A percentile compares a stretch with the other conserved stretches of the same genome.
phyloP scores from a whole-genome alignment of 2,329 filamentous ascomycete genomes.

The Aspergillus transmontanensis region DNA sequence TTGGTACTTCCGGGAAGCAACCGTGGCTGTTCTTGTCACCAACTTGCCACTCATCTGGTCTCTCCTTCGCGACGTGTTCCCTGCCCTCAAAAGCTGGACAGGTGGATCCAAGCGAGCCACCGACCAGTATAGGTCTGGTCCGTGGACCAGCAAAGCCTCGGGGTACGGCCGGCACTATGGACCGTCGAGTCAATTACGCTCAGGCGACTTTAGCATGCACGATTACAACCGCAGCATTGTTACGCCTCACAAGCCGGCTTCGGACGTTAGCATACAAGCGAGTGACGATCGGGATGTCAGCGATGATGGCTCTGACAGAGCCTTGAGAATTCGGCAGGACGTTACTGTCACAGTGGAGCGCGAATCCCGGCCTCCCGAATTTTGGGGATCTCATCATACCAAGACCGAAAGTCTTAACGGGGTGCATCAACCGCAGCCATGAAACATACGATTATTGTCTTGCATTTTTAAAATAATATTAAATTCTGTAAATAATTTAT shows the following conservation, averaged over 20 bases:
- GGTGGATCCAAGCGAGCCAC: constrained; percentile 38
- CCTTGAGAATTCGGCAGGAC: constrained; percentile 42
- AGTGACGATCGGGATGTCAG: constrained; percentile 35
- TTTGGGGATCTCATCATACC: constrained; percentile 9
- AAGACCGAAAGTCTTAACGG: not conserved
- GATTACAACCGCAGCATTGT: constrained; percentile 31
- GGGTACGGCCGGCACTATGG: constrained; percentile 29
- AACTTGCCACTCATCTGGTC: constrained; percentile 57
- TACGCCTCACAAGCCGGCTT: constrained; percentile 31
- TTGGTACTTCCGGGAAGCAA: constrained; percentile 52
- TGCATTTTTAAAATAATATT: not conserved
- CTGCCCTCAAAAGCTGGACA: constrained; percentile 43
- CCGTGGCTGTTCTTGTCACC: constrained; percentile 51
- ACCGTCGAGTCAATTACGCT: constrained; percentile 29
- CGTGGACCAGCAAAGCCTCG: constrained; percentile 35
- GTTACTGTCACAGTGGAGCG: constrained; percentile 36
- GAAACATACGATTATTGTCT: constrained; percentile 7
- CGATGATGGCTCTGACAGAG: constrained; percentile 41
- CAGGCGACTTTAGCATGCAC: constrained; percentile 35
- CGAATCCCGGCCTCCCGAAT: constrained; percentile 18
- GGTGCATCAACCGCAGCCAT: constrained; percentile 10
- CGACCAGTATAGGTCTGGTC: constrained; percentile 36
- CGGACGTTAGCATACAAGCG: constrained; percentile 29
- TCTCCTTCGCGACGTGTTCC: constrained; percentile 53
- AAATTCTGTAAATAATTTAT: not conserved